Percentiles rank a stretch among this genome's conserved stretches.
Evolutionary conservation across 2,329 filamentous ascomycete genomes (phyloP).

Genomic region (Sarocladium brachiariae): DNA sequence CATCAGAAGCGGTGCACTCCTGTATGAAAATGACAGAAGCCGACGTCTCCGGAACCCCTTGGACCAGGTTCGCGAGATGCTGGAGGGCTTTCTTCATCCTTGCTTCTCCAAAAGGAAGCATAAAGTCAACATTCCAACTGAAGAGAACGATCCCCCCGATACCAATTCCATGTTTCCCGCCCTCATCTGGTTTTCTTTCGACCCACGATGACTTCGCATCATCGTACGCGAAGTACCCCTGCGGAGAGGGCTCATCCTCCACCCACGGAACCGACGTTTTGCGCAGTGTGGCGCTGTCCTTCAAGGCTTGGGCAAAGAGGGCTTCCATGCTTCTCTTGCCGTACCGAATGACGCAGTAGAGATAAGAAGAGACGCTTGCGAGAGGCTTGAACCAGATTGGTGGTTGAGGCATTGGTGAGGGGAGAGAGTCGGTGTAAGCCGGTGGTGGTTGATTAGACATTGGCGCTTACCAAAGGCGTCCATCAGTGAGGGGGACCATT

Average conservation of each 20-base stretch:
- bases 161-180: not conserved
- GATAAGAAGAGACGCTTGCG: too few species aligned
- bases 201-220: not conserved
- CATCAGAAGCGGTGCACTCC: slow-evolving; percentile 41
- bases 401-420: too few species aligned
- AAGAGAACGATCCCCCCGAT: slow-evolving; percentile 22
- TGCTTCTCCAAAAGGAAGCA: slow-evolving; percentile 22
- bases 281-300: too few species aligned
- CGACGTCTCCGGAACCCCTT: slow-evolving; percentile 8
- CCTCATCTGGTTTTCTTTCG: not conserved
- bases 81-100: slow-evolving; percentile 27
- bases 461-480: too few species aligned
- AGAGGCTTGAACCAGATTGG: too few species aligned
- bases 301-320: too few species aligned
- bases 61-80: slow-evolving; percentile 17
- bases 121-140: slow-evolving; percentile 32
- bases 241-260: slow-evolving; percentile 12
- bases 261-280: slow-evolving; percentile 11
- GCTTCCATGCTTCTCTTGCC: too few species aligned
- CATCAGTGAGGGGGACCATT: too few species aligned
- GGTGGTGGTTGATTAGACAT: too few species aligned
- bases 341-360: too few species aligned
- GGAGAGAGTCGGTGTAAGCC: too few species aligned
- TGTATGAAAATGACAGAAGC: slow-evolving; percentile 42
- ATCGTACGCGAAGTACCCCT: slow-evolving; percentile 10